Percentiles rank a stretch among this genome's conserved stretches.
These are phyloP conservation scores for Pythium myriotylum DNA, from an alignment of 352 stramenopile genomes.

Conservation along the genomic window DNA sequence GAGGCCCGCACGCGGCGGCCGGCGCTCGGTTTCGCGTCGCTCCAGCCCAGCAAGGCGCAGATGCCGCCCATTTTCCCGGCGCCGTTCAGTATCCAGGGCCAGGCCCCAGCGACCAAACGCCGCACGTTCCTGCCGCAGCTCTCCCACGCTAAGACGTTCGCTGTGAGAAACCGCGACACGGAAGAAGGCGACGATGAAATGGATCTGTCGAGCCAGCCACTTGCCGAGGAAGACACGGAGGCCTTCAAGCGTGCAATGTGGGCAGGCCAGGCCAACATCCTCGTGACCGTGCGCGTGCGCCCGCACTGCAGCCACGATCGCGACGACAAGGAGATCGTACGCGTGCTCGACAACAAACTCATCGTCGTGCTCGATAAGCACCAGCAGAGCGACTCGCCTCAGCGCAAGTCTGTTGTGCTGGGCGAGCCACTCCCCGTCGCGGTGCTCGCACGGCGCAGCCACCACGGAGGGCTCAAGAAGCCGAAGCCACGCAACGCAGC, in stretches of 20 bases:
- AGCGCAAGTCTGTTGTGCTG: background rate
- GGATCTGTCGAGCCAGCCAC: background rate
- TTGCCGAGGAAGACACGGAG: conserved; percentile 44
- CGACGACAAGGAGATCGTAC: conserved; percentile 74
- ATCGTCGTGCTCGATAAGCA: conserved; percentile 79
- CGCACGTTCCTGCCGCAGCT: conserved; percentile 32
- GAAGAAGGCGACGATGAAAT: conserved; percentile 15
- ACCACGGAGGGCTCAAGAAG: conserved; percentile 36
- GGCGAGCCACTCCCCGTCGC: conserved; percentile 5
- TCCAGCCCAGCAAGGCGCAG: background rate
- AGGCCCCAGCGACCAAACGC: conserved; percentile 7
- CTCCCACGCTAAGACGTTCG: conserved; percentile 21
- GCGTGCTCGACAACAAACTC: conserved; percentile 83
- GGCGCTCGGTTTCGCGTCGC: background rate
- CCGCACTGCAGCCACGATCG: conserved; percentile 78
- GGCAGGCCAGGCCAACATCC: conserved; percentile 86
- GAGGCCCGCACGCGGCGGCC: conserved; percentile 30
- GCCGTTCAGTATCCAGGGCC: conserved; percentile 8
- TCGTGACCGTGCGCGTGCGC: conserved; percentile 88
- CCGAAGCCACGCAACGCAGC: conserved; percentile 43
- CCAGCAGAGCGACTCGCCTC: conserved; percentile 7
- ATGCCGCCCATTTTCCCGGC: conserved; percentile 26
- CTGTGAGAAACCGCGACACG: background rate
- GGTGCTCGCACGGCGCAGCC: background rate
- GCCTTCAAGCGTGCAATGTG: conserved; percentile 82